Evolutionary conservation across 176 grass and related monocot genomes (phyloP).

Genomic region (Calamus simplicifolius): DNA sequence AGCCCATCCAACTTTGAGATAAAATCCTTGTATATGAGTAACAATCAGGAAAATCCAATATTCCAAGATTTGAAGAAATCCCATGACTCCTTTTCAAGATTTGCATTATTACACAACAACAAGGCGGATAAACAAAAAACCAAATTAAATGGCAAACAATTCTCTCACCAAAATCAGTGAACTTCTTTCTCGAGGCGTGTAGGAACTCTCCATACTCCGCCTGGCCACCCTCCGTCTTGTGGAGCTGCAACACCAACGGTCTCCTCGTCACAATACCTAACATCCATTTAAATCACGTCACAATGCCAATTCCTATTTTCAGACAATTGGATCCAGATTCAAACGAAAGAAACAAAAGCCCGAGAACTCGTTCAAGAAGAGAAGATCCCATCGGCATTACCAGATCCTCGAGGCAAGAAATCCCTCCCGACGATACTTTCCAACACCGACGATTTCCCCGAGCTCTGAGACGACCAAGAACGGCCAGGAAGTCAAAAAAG

Average conservation of each 20-base stretch:
- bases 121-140: neutral
- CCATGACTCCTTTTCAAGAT: too few relatives aligned
- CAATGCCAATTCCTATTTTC: neutral
- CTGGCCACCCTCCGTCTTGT: conserved; percentile 69
- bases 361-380: conserved; percentile 1
- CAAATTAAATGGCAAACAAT: neutral
- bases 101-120: too few relatives aligned
- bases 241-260: conserved; percentile 89
- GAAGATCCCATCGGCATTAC: conserved; percentile 33
- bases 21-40: too few relatives aligned
- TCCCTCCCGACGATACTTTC: conserved; percentile 99
- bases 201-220: conserved; percentile 92
- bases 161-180: conserved; percentile 63
- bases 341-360: conserved; percentile 10
- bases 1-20: too few relatives aligned
- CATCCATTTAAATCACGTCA: neutral
- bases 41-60: too few relatives aligned
- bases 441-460: conserved; percentile 95
- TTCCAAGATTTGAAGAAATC: too few relatives aligned
- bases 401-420: conserved; percentile 99
- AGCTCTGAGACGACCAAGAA: conserved; percentile 50
- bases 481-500: neutral
- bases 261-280: conserved; percentile 97
- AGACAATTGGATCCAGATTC: conserved; percentile 17
- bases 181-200: conserved; percentile 72